A percentile compares a stretch with the other conserved stretches of the same genome.
These are phyloP conservation scores for Fraxinus latifolia DNA, from an alignment of 305 asterid species.

Conservation along the genomic window DNA sequence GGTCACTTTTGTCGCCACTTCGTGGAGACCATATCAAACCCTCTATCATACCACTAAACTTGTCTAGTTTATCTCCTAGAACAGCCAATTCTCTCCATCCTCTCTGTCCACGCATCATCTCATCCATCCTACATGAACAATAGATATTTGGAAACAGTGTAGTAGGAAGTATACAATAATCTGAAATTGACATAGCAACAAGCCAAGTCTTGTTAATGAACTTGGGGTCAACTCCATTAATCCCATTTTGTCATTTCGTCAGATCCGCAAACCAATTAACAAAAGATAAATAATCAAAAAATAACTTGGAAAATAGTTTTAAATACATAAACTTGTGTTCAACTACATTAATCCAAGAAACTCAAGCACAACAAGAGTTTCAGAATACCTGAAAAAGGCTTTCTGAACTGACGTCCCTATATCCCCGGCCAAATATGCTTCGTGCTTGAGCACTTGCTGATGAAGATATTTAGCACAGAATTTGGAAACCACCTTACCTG, in stretches of 20 bases:
- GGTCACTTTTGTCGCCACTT: slow-evolving; percentile 59
- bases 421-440: slow-evolving; percentile 76
- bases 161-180: not conserved
- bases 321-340: not conserved
- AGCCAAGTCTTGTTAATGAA: not conserved
- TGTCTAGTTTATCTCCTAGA: slow-evolving; percentile 81
- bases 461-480: slow-evolving; percentile 95
- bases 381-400: slow-evolving; percentile 70
- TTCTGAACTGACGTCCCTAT: slow-evolving; percentile 75
- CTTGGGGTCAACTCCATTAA: not conserved
- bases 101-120: slow-evolving; percentile 97
- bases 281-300: not conserved
- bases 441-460: slow-evolving; percentile 85
- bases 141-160: not conserved
- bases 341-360: not conserved
- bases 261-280: not conserved
- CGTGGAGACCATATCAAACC: slow-evolving; percentile 93
- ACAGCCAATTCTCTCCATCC: slow-evolving; percentile 97
- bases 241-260: not conserved
- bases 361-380: slow-evolving; percentile 3
- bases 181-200: not conserved
- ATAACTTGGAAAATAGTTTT: not conserved
- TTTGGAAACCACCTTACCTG: slow-evolving; percentile 95
- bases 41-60: slow-evolving; percentile 87
- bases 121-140: slow-evolving; percentile 85